Base-by-base conservation (phyloP, 768 basidiomycete species). In the Strobilomyces echinocephalus region DNA sequence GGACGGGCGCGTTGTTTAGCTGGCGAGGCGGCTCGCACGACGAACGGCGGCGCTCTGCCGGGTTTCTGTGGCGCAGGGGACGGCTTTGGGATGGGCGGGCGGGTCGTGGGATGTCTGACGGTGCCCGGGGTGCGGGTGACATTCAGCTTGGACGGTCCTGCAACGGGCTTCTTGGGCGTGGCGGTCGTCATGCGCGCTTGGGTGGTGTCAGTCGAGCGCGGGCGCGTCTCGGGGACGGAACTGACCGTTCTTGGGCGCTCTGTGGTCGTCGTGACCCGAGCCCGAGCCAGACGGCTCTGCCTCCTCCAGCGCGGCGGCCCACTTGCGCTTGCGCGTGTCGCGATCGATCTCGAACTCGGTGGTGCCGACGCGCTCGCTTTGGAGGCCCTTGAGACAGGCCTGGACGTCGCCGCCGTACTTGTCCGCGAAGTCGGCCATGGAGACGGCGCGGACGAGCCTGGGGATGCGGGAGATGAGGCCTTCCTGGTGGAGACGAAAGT, bases 361-460 rank as follows among this genome's bases (percentile, higher is more conserved):
- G 39, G 84, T 69, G 11, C 73, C 74, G 52, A 88, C 71, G 52
- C 76, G 75, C 55, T 87, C 85, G 62, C 77, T 82, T 69, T 87
- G 85, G 46, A 85, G 68, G 2, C 84, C 88, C 54, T 82, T 76
- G 55, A 88, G 69, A 38, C 85, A 86, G 9, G 79, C 80, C 63
- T 88, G 86, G 24, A 88, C 73, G 60, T 89, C 84, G 3, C 87
- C 89, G 49, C 84, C 76, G 69, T 90, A 91, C 64, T 86, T 88
- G 55, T 82, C 80, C 16, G 82, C 84, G 67, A 91, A 89, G 41
- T 90, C 88, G 57, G 80, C 80, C 79, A 91, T 82, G 14, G 82
- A 80, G 68, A 91, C 82, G 28, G 72, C 72, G 33, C 87, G 80
- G 34, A 91, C 83, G 58, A 84, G 80, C 61, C 83, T 87, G 1